A percentile compares a stretch with the other conserved stretches of the same genome.
phyloP scores from a whole-genome alignment of 2,329 filamentous ascomycete genomes.

The Penicillium occitanis region DNA sequence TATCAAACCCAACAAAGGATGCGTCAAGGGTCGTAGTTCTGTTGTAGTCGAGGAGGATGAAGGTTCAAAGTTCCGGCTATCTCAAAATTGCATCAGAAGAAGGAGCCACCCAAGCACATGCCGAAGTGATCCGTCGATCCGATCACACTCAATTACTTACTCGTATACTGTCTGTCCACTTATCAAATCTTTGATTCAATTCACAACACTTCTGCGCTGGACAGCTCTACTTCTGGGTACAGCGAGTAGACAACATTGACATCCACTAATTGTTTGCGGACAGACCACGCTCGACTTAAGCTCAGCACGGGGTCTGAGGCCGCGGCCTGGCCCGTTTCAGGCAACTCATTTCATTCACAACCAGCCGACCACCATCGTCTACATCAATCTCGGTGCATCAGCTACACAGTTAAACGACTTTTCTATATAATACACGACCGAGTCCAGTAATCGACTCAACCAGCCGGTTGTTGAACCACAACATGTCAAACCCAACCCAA shows the following conservation, averaged over 20 bases:
- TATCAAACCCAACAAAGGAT: background rate
- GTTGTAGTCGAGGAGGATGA: background rate
- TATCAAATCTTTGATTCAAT: background rate
- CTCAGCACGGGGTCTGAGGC: slow-evolving; percentile 13
- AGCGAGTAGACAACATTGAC: background rate
- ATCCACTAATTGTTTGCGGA: slow-evolving; percentile 7
- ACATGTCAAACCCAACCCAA: slow-evolving; percentile 63
- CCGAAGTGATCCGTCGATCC: slow-evolving; percentile 8
- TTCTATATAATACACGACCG: too few relatives aligned
- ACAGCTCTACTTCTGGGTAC: background rate
- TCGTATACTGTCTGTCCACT: background rate
- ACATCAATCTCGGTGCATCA: background rate
- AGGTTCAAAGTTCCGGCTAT: slow-evolving; percentile 13
- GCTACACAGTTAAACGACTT: background rate
- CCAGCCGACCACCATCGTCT: background rate
- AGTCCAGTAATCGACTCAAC: background rate
- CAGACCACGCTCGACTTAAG: slow-evolving; percentile 7
- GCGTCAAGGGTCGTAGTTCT: background rate
- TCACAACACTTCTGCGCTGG: background rate
- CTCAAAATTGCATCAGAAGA: slow-evolving; percentile 9
- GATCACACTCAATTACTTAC: background rate
- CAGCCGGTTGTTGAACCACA: background rate
- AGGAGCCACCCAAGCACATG: slow-evolving; percentile 3
- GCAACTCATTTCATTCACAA: slow-evolving; percentile 15
- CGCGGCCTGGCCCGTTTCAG: slow-evolving; percentile 16